phyloP scores from a whole-genome alignment of 441 rosid genomes.

The Pelargonium fulgidum region DNA sequence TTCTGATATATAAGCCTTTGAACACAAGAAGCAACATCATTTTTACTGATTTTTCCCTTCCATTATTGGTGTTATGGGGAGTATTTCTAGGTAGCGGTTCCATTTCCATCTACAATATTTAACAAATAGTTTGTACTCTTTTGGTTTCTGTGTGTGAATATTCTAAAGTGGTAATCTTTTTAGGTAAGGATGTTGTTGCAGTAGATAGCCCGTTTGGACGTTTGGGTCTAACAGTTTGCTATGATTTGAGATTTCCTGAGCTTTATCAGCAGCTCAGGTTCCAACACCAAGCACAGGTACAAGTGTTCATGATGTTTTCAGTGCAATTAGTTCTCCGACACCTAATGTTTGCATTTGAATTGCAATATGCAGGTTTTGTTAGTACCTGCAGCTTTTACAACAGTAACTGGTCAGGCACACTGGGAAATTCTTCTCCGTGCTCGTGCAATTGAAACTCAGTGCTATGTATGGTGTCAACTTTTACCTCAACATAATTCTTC shows the following conservation, averaged over 20 bases:
- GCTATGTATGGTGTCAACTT: constrained; percentile 53
- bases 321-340: neutral
- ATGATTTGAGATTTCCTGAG: constrained; percentile 92
- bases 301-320: constrained; percentile 7
- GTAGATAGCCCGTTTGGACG: constrained; percentile 80
- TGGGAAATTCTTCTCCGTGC: constrained; percentile 97
- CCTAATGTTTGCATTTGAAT: constrained; percentile 12
- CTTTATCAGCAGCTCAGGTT: constrained; percentile 86
- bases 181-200: constrained; percentile 63
- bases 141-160: constrained; percentile 8
- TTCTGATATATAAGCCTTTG: neutral
- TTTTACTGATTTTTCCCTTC: neutral
- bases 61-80: neutral
- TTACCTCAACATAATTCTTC: neutral
- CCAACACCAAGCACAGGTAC: constrained; percentile 68
- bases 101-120: too few relatives aligned
- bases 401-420: constrained; percentile 85
- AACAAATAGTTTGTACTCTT: neutral
- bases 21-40: neutral
- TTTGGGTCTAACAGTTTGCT: constrained; percentile 86
- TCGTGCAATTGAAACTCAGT: constrained; percentile 90
- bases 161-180: constrained; percentile 15
- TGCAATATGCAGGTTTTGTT: constrained; percentile 51
- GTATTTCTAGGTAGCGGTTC: neutral
- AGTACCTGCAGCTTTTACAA: constrained; percentile 88